Evolutionary conservation across 2,329 filamentous ascomycete genomes (phyloP), one percentile per base, ranked within the genome.

Genomic region (Cercospora sp.): DNA sequence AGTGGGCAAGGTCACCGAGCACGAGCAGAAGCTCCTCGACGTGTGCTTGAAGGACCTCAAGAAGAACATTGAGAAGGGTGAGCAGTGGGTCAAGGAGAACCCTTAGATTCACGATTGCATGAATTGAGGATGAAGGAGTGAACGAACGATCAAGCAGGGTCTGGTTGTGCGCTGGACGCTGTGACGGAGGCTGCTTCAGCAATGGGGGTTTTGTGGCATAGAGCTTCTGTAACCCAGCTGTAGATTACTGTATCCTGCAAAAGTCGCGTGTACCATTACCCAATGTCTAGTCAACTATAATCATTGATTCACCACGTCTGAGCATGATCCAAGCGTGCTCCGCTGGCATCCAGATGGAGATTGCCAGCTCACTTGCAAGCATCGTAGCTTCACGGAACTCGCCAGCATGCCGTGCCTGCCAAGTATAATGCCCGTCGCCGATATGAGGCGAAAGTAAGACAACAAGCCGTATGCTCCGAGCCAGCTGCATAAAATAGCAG

Each of bases 61-160:
- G 87, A 91, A 91, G 78, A 97, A 98, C 90, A 97, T 98, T 81
- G 85, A 89, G 83, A 98, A 97, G 92, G 93, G 93, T 81, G 82
- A 89, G 78, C 84, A 89, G 78, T 90, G 88, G 79, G 87, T 85
- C 77, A 86, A 87, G 81, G 80, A 83, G 79, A 90, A 85, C 82
- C 82, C 82, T 62, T 80, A 78, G 67, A 75, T 72, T 60, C 40
- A 60, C 36, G 28, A 64, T 55, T 20, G 30, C 20, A 62, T 20
- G 42, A 65, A 23, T 30, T 23, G 53, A 42, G 28, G 26, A 20
- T 16, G 53, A 45, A 55, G 64, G 36, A 23, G 36, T 20, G 28
- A 61, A 58, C 36, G 36, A 61, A 58, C 28, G n/a, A 36, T 28
- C 16, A 28, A 51, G 62, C 63, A 63, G 66, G 20, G 62, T 53